These are phyloP conservation scores for Ustilago shanxiensis DNA, from an alignment of 1,284 basidiomycete species.

Conservation along the genomic window DNA sequence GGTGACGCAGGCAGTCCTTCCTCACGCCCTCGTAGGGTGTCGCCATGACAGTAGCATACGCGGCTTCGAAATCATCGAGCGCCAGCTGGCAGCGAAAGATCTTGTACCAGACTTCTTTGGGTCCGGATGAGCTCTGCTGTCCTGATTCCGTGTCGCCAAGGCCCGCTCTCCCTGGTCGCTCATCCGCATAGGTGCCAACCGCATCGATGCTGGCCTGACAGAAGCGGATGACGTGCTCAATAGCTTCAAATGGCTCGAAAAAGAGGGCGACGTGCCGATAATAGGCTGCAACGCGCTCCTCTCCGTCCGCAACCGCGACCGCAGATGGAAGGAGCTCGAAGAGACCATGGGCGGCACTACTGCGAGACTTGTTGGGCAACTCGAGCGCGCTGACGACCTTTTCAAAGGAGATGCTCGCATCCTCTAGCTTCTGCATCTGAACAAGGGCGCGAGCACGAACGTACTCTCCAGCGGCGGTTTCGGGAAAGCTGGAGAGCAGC, in stretches of 20 bases:
- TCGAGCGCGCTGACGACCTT: slow-evolving; percentile 47
- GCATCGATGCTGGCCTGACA: slow-evolving; percentile 54
- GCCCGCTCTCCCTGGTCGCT: not conserved
- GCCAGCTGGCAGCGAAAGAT: slow-evolving; percentile 62
- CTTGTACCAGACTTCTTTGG: slow-evolving; percentile 55
- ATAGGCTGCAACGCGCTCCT: slow-evolving; percentile 38
- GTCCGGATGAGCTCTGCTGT: slow-evolving; percentile 3
- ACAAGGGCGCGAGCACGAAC: slow-evolving; percentile 50
- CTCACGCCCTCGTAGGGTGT: slow-evolving; percentile 77
- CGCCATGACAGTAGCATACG: slow-evolving; percentile 58
- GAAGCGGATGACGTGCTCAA: slow-evolving; percentile 44
- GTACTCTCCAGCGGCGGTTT: slow-evolving; percentile 42
- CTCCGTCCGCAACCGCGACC: slow-evolving; percentile 20
- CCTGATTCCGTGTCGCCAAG: slow-evolving; percentile 16
- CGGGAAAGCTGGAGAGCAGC: slow-evolving; percentile 40
- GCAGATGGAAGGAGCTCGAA: slow-evolving; percentile 41
- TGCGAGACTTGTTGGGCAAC: not conserved
- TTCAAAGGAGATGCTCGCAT: slow-evolving; percentile 39
- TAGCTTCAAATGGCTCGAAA: slow-evolving; percentile 52
- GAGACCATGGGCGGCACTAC: slow-evolving; percentile 31
- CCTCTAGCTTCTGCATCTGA: slow-evolving; percentile 41
- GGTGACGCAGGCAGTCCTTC: slow-evolving; percentile 94
- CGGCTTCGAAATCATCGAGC: slow-evolving; percentile 56
- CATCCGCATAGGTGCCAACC: slow-evolving; percentile 38
- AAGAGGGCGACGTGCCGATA: slow-evolving; percentile 49